Conservation (phyloP, 1,284 basidiomycete genomes). For the Kwoniella shivajii region DNA sequence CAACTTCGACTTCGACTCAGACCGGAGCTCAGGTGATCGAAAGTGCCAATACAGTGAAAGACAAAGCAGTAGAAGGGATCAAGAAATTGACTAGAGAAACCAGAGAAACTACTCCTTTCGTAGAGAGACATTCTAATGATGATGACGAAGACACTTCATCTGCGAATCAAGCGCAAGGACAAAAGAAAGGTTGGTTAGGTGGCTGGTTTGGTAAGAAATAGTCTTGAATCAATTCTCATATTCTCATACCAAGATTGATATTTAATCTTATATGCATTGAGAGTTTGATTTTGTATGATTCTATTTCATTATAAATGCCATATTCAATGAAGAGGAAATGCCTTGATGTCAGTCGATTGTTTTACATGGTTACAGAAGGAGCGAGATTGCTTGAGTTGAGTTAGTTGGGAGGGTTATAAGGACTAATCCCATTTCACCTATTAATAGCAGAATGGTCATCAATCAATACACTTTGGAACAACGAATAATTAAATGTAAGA, state of each 20-base stretch:
- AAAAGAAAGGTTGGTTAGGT: constrained; percentile 49
- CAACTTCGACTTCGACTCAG: constrained; percentile 7
- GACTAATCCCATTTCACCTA: constrained; percentile 14
- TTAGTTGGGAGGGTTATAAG: background rate
- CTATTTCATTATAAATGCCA: constrained; percentile 10
- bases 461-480: no score
- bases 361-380: no score
- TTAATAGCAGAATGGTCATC: background rate
- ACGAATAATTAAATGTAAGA: background rate
- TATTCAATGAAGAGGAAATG: background rate
- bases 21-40: constrained; percentile 15
- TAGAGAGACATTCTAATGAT: constrained; percentile 11
- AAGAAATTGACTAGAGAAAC: constrained; percentile 30
- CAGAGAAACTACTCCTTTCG: constrained; percentile 41
- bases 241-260: no score
- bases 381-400: background rate
- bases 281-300: no score
- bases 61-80: constrained; percentile 23
- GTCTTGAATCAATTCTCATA: no score
- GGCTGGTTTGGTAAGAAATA: constrained; percentile 49
- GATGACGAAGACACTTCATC: constrained; percentile 18
- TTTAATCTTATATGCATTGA: no score
- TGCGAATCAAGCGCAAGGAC: constrained; percentile 13
- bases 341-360: no score
- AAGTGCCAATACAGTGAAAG: constrained; percentile 22